These are phyloP conservation scores for Suillus paluster DNA, from an alignment of 768 basidiomycete genomes.

Conservation along the genomic window DNA sequence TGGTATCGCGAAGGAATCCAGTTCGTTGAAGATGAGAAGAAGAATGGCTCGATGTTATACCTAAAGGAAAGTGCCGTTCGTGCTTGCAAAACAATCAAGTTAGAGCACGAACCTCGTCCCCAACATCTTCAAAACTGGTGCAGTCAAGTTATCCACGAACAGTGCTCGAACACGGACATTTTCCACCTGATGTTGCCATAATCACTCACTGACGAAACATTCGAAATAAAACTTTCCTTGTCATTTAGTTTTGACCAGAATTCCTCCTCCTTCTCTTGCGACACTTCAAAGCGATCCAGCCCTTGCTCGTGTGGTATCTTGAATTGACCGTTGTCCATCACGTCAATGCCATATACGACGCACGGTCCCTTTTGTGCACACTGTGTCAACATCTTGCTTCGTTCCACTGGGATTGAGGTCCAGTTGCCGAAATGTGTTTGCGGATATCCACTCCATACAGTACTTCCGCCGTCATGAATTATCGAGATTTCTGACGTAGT, in stretches of 20 bases:
- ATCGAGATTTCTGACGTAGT: background rate
- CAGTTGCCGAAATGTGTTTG: constrained; percentile 60
- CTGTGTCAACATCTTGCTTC: constrained; percentile 36
- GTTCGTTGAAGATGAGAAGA: constrained; percentile 45
- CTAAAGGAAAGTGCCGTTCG: constrained; percentile 15
- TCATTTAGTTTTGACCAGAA: constrained; percentile 34
- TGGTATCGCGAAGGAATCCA: constrained; percentile 66
- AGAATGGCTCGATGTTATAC: constrained; percentile 42
- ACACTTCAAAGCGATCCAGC: too few relatives aligned
- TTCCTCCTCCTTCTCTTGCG: background rate
- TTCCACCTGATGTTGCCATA: constrained; percentile 30
- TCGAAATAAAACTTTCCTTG: constrained; percentile 20
- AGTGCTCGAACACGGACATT: constrained; percentile 24
- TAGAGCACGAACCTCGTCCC: constrained; percentile 33
- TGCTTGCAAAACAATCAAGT: background rate
- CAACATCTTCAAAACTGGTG: constrained; percentile 38
- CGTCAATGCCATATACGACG: background rate
- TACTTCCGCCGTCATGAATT: background rate
- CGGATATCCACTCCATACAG: constrained; percentile 50
- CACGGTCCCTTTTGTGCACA: background rate
- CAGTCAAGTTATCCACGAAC: background rate
- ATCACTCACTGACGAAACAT: constrained; percentile 4
- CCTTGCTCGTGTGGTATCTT: constrained; percentile 8
- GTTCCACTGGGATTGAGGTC: constrained; percentile 47
- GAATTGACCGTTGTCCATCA: constrained; percentile 13